phyloP scores from a whole-genome alignment of 805 yeast genomes.

The Wickerhamiella australiensis region DNA sequence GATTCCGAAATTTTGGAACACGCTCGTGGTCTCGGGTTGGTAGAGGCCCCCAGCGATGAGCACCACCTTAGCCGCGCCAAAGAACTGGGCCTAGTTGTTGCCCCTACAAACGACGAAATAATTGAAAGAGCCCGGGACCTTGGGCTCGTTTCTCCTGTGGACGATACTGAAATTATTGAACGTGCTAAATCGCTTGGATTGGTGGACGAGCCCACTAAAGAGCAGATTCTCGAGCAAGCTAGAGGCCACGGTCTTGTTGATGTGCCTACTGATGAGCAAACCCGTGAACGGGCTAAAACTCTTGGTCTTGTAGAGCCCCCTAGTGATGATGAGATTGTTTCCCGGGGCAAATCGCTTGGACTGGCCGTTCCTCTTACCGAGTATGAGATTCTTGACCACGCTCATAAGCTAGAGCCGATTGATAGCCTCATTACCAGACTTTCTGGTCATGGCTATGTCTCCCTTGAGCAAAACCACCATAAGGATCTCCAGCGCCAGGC shows the following conservation, averaged over 20 bases:
- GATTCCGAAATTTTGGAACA: constrained; percentile 7
- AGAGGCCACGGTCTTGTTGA: constrained; percentile 18
- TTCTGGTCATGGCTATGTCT: neutral
- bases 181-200: constrained; percentile 33
- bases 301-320: constrained; percentile 18
- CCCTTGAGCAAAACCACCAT: neutral
- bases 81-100: constrained; percentile 4
- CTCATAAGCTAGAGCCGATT: constrained; percentile 20
- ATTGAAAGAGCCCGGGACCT: constrained; percentile 4
- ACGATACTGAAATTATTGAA: neutral
- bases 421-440: neutral
- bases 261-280: constrained; percentile 43
- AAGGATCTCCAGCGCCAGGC: constrained; percentile 12
- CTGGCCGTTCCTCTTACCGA: constrained; percentile 29
- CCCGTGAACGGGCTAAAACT: constrained; percentile 20
- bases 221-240: constrained; percentile 14
- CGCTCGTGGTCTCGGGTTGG: constrained; percentile 9
- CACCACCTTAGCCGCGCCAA: neutral
- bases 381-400: constrained; percentile 31
- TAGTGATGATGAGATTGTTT: constrained; percentile 1
- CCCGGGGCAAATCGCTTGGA: constrained; percentile 5
- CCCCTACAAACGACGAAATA: constrained; percentile 13
- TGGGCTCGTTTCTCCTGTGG: neutral
- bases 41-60: neutral
- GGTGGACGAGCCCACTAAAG: constrained; percentile 35